Base-by-base conservation (phyloP, 1,139 yeast genomes). In the Kodamaea derodonti region DNA sequence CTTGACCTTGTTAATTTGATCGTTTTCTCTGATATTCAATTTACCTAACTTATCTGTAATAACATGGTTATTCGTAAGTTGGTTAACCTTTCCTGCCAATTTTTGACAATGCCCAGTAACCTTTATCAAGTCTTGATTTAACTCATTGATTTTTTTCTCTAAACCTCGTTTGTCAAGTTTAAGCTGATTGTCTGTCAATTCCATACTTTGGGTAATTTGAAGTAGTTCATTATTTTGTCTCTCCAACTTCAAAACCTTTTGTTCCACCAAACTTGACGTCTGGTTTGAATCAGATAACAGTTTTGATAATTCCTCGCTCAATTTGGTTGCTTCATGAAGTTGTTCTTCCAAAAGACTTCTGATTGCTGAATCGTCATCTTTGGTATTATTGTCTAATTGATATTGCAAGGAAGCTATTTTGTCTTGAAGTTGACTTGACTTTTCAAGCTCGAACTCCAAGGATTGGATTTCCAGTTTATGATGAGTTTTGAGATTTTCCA, bases 301-400 rank as follows among this genome's bases (percentile, higher is more conserved):
- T 6, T 45, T 43, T 17, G 53, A 37, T 18, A 61, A 40, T 26
- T 58, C 60, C 14, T 47, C 47, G 33, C 50, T 52, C 18, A 48
- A 40, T 28, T 41, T 48, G 30, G 58, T 49, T 15, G 60, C 52
- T 23, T 60, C 65, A 23, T 60, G 62, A 15, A 68, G 49, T 40
- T 63, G 67, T 25, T 55, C 55, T 36, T 62, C 69, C 34, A 64
- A 52, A n/a, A 64, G 41, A 1, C 50, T 46, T 9, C 60, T 52
- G 12, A 60, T 51, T 25, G 17, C 28, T 5, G 63, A 45, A 4
- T 46, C 40, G 11, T 34, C 27, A 9, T 33, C 36, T 6, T 29
- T 30, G 13, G 20, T 4, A 27, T 41, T 25, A 26, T 33, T 15
- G 6, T 30, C 35, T 13, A 24, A 32, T 20, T 40, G 40, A n/a